Evolutionary conservation across 2,329 filamentous ascomycete genomes (phyloP), one percentile per base, ranked within the genome.

Genomic region (Cladosporium cucumerinum): DNA sequence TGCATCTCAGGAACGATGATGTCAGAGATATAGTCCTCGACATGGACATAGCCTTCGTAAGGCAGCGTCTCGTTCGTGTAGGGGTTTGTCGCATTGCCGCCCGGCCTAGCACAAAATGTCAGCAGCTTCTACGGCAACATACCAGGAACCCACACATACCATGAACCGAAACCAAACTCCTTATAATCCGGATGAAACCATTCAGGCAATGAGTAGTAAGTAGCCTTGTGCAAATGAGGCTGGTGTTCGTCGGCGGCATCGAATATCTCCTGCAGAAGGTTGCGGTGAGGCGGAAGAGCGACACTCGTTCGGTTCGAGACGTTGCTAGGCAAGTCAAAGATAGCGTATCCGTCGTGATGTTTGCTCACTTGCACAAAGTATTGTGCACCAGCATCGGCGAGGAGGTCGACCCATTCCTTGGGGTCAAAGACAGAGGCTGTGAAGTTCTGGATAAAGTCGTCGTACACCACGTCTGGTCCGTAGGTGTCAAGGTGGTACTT

Each of bases 391-490:
- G 82, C 78, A 39, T 82, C 82, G 2, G 81, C 79, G 63, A 85
- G 81, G 0, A 85, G 77, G 67, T 85, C 82, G 1, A 85, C 81
- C 82, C 82, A 85, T 39, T 78, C 81, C 62, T 82, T 84, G 0
- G 85, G 79, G 67, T 85, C 77, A 67, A 78, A 87, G 1, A 71
- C 71, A 0, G 77, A 75, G 0, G 82, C 82, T 0, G 82, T 86
- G 73, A 86, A 87, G 65, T 83, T 77, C 3, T 75, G 72, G 69
- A 86, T 82, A 61, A 82, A 83, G 70, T 87, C 84, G 66, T 87
- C 85, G 69, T 87, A 87, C 14, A 79, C 79, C 69, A 82, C 77
- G 30, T 84, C 70, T 0, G 78, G 78, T 0, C 85, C 84, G 66
- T 83, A 86, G 0, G 79, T 84, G 14, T 78, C 73, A 0, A 85